phyloP scores from a whole-genome alignment of 2,329 filamentous ascomycete species.

The Stachybotrys elegans region DNA sequence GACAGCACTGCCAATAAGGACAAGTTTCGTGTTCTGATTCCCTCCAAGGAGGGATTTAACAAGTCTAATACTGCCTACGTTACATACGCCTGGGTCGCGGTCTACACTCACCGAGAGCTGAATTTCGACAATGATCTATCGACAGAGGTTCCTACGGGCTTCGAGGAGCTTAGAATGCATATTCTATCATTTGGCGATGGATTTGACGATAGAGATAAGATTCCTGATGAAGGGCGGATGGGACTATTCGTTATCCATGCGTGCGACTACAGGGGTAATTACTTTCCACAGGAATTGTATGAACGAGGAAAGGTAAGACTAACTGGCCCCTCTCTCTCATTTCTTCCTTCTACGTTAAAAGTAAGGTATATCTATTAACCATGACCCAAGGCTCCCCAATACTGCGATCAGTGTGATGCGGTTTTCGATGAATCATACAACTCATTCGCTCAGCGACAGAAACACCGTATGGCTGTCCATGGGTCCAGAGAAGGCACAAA shows the following conservation, averaged over 20 bases:
- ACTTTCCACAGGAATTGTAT: neutral
- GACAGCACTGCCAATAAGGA: constrained; percentile 2
- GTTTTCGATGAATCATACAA: neutral
- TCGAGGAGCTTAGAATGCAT: neutral
- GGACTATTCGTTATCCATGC: neutral
- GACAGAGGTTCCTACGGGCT: neutral
- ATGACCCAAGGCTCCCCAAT: neutral
- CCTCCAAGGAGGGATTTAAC: neutral
- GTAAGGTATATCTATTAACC: neutral
- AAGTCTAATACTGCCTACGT: constrained; percentile 4
- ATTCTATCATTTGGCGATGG: neutral
- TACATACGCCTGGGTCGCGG: constrained; percentile 6
- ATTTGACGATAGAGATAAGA: neutral
- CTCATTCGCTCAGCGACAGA: no score
- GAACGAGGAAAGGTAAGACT: neutral
- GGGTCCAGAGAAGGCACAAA: no score
- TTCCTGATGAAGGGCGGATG: neutral
- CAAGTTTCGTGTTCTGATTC: constrained; percentile 7
- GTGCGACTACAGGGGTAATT: neutral
- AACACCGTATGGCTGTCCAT: no score
- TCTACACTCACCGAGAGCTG: constrained; percentile 3
- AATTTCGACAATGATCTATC: constrained; percentile 4
- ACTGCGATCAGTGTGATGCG: neutral
- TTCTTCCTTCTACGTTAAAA: neutral
- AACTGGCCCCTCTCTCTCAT: neutral